Conservation (phyloP, 163 green algal species). For the Coccomyxa subellipsoidea region DNA sequence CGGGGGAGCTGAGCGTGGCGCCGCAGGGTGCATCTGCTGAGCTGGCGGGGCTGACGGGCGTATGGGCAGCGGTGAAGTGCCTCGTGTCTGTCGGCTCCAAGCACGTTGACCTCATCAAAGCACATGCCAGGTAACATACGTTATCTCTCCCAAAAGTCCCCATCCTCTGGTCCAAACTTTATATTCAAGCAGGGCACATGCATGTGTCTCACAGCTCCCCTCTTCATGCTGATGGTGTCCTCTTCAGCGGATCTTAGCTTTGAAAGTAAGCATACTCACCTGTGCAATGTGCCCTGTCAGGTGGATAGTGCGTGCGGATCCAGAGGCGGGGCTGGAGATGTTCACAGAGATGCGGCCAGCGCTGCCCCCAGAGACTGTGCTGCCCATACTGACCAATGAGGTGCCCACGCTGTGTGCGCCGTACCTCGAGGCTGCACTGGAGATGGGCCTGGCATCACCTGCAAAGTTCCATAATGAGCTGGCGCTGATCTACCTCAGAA, state of each 20-base stretch:
- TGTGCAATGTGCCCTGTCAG: background rate
- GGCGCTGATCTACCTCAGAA: constrained; percentile 74
- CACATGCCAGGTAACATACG: constrained; percentile 62
- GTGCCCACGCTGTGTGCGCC: constrained; percentile 32
- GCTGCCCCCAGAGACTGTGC: constrained; percentile 51
- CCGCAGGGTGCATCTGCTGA: constrained; percentile 55
- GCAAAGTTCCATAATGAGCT: constrained; percentile 72
- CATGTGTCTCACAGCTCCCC: no score
- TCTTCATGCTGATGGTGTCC: no score
- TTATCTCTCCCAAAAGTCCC: no score
- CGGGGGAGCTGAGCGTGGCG: constrained; percentile 24
- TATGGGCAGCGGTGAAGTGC: constrained; percentile 83
- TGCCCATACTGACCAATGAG: constrained; percentile 64
- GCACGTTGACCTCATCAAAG: constrained; percentile 39
- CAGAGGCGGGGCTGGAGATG: constrained; percentile 77
- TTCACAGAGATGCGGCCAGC: constrained; percentile 59
- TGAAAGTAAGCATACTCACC: background rate
- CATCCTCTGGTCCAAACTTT: no score
- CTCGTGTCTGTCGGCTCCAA: constrained; percentile 34
- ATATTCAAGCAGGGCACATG: no score
- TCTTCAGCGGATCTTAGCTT: background rate
- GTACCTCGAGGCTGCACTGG: constrained; percentile 75
- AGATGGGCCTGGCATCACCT: constrained; percentile 45
- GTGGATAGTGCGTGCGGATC: constrained; percentile 79
- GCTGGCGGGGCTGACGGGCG: constrained; percentile 73